Percentiles rank a stretch among this genome's conserved stretches.
These are phyloP conservation scores for Thielaviopsis ethacetica DNA, from an alignment of 2,329 filamentous ascomycete genomes.

Conservation along the genomic window DNA sequence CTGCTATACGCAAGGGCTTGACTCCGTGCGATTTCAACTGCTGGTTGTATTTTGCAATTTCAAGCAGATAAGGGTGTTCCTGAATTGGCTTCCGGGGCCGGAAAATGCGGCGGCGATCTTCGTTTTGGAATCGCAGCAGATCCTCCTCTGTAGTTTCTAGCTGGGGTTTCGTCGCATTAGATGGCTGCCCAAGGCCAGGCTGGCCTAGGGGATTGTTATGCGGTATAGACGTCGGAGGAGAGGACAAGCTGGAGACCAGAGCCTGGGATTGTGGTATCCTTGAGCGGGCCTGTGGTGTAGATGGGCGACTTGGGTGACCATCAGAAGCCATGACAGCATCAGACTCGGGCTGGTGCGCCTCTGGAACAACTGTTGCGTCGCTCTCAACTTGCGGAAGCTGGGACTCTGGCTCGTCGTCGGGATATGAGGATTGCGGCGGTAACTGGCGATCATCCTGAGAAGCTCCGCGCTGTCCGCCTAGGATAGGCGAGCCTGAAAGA, in stretches of 20 bases:
- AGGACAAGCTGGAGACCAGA: background rate
- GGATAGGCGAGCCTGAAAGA: background rate
- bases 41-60: constrained; percentile 37
- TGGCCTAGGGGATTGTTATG: background rate
- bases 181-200: background rate
- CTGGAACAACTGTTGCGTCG: background rate
- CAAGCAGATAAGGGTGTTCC: constrained; percentile 40
- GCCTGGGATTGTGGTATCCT: background rate
- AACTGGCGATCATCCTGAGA: background rate
- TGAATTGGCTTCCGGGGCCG: constrained; percentile 44
- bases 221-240: background rate
- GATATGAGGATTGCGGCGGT: background rate
- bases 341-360: background rate
- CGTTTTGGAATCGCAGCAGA: constrained; percentile 1
- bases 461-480: background rate
- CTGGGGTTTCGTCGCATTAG: background rate
- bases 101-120: constrained; percentile 26
- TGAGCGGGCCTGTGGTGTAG: background rate
- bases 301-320: background rate
- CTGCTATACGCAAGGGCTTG: constrained; percentile 31
- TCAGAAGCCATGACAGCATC: background rate
- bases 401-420: background rate
- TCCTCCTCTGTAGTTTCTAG: background rate
- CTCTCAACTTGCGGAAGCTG: background rate
- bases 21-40: constrained; percentile 38